Evolutionary conservation across 139 green algal species (phyloP).

Genomic region (Tetraselmis striata): DNA sequence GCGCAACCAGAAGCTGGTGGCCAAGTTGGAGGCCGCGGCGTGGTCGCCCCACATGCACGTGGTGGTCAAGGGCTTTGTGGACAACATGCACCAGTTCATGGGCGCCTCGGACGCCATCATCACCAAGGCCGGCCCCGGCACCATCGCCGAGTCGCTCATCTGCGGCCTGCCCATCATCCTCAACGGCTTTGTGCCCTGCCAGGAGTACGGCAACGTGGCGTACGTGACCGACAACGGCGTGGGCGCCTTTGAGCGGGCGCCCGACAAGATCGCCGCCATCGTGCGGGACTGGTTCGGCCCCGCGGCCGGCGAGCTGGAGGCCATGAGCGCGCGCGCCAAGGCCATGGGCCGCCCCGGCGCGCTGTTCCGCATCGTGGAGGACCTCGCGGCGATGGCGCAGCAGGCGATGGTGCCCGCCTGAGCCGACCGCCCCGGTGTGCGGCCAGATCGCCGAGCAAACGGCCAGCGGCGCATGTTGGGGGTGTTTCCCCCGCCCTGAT

Average conservation of each 20-base stretch:
- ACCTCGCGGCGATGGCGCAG: conserved; percentile 18
- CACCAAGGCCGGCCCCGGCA: conserved; percentile 83
- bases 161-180: conserved; percentile 90
- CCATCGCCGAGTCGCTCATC: conserved; percentile 94
- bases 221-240: conserved; percentile 39
- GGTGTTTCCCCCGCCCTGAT: too few species aligned
- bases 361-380: conserved; percentile 23
- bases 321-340: background rate
- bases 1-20: conserved; percentile 76
- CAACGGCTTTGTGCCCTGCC: conserved; percentile 89
- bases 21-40: conserved; percentile 39
- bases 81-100: conserved; percentile 94
- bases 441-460: too few species aligned
- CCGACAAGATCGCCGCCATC: conserved; percentile 56
- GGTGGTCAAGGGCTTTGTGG: conserved; percentile 74
- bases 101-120: conserved; percentile 77
- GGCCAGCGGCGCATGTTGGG: too few species aligned
- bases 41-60: background rate
- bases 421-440: too few species aligned
- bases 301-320: background rate
- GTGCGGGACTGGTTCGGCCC: conserved; percentile 15
- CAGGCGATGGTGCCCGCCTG: too few species aligned
- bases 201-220: conserved; percentile 34
- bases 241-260: conserved; percentile 66
- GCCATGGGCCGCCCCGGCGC: background rate